A percentile compares a stretch with the other conserved stretches of the same genome.
Evolutionary conservation across 1,284 basidiomycete genomes (phyloP).

Genomic region (Pterula multifida): DNA sequence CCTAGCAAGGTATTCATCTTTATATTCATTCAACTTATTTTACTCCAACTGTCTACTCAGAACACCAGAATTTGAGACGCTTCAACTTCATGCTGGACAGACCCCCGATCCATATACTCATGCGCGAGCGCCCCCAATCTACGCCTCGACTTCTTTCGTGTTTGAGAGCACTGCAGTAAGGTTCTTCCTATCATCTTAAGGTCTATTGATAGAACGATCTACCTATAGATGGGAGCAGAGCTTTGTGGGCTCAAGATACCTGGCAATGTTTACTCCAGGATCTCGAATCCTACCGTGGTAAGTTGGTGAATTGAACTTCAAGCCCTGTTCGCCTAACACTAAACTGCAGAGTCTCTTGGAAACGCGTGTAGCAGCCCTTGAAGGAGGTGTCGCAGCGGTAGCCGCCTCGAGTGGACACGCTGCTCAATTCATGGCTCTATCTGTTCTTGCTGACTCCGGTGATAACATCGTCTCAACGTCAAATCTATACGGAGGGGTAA

Average conservation of each 20-base stretch:
- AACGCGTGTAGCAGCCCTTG: constrained; percentile 54
- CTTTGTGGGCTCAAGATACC: constrained; percentile 3
- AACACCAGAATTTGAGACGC: constrained; percentile 40
- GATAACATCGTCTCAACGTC: constrained; percentile 45
- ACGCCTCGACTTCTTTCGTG: constrained; percentile 36
- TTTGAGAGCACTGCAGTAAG: constrained; percentile 37
- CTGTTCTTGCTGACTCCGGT: constrained; percentile 35
- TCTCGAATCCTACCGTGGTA: constrained; percentile 9
- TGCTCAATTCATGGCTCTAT: constrained; percentile 52
- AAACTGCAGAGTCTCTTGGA: constrained; percentile 51
- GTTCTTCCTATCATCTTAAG: not conserved
- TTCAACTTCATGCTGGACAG: constrained; percentile 55
- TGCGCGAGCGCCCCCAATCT: constrained; percentile 50
- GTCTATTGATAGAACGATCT: not conserved
- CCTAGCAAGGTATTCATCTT: not conserved
- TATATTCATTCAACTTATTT: not conserved
- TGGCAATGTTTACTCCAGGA: constrained; percentile 6
- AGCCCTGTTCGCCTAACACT: not conserved
- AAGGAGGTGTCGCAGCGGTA: constrained; percentile 55
- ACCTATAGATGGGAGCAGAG: not conserved
- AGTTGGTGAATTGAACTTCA: no score
- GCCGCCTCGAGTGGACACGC: constrained; percentile 52
- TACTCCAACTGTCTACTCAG: not conserved
- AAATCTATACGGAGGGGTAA: constrained; percentile 27
- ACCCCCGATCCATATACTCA: constrained; percentile 36